These are phyloP conservation scores for Cercospora sp. DNA, from an alignment of 2,329 filamentous ascomycete species.

Conservation along the genomic window DNA sequence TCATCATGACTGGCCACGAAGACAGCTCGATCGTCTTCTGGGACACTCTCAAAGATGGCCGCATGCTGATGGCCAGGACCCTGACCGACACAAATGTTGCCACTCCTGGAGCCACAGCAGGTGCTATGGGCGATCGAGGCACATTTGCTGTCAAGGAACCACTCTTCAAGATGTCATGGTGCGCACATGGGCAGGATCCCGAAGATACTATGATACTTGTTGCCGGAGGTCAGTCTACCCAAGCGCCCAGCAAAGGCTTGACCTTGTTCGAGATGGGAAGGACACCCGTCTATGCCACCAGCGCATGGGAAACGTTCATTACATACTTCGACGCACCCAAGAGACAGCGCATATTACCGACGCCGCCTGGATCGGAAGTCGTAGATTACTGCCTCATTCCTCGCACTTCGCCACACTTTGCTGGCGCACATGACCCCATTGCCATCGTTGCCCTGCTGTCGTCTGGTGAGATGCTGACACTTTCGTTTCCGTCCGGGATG, in stretches of 20 bases:
- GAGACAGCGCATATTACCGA: slow-evolving; percentile 67
- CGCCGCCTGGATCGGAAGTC: slow-evolving; percentile 74
- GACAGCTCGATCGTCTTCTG: slow-evolving; percentile 91
- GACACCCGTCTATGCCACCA: slow-evolving; percentile 88
- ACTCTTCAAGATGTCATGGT: slow-evolving; percentile 81
- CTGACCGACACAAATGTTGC: slow-evolving; percentile 73
- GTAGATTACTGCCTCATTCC: slow-evolving; percentile 82
- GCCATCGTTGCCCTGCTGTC: slow-evolving; percentile 76
- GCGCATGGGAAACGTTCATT: slow-evolving; percentile 79
- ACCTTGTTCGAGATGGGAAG: slow-evolving; percentile 87
- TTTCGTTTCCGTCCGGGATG: slow-evolving; percentile 90
- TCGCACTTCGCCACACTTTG: slow-evolving; percentile 78
- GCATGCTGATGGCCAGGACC: slow-evolving; percentile 79
- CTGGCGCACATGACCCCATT: slow-evolving; percentile 85
- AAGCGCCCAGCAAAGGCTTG: slow-evolving; percentile 69
- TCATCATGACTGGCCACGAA: slow-evolving; percentile 81
- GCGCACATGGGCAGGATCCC: slow-evolving; percentile 79
- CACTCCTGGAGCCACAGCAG: slow-evolving; percentile 50
- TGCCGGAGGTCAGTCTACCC: slow-evolving; percentile 72
- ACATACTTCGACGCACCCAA: slow-evolving; percentile 78
- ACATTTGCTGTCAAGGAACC: slow-evolving; percentile 67
- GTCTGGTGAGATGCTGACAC: slow-evolving; percentile 83
- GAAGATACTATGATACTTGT: slow-evolving; percentile 90
- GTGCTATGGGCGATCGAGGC: slow-evolving; percentile 41
- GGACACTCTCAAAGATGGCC: slow-evolving; percentile 77